Base-by-base conservation (phyloP, 306 rosid genomes). In the Quercus robur region DNA sequence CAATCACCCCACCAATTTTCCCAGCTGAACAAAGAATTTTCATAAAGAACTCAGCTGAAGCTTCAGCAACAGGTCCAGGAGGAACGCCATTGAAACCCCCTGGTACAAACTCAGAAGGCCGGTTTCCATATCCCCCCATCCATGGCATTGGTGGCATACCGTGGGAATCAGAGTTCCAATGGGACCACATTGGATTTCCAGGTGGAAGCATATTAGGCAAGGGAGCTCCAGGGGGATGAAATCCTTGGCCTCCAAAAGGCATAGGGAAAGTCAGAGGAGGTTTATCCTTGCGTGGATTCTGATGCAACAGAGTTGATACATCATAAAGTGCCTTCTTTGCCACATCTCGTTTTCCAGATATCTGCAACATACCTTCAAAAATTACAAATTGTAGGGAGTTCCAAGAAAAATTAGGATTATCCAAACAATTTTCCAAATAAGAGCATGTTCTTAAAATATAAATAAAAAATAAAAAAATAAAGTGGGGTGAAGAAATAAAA, bases 1-100 rank as follows among this genome's bases (percentile, higher is more conserved):
- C 88, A 77, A 85, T 85, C 33, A 85, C 83, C 59, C 85, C 82
- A 68, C 88, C 88, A 73, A 85, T 81, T 67, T 78, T 85, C 82
- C 73, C 83, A 78, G 79, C 33, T 21, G 81, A 77, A 44, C 88
- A 85, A 69, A 85, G 74, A 58, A 85, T 73, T 61, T 78, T 77
- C 73, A 81, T 59, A 73, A 64, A 85, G 76, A 85, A 85, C 63
- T 85, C 88, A 56, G 81, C 73, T 25, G 71, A 26, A 33, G 82
- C 66, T 80, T 80, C 84, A 62, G 49, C 71, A 56, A 67, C 79
- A 63, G 52, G 84, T 19, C 71, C 62, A 63, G 64, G 76, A 72
- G 79, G 80, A 78, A 28, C 51, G 8, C 78, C 78, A 75, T 55
- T 20, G 35, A 76, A 75, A 64, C 75, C 72, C 52, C 74, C 78